These are phyloP conservation scores for Teunomyces cretensis DNA, from an alignment of 805 yeast species.

Conservation along the genomic window DNA sequence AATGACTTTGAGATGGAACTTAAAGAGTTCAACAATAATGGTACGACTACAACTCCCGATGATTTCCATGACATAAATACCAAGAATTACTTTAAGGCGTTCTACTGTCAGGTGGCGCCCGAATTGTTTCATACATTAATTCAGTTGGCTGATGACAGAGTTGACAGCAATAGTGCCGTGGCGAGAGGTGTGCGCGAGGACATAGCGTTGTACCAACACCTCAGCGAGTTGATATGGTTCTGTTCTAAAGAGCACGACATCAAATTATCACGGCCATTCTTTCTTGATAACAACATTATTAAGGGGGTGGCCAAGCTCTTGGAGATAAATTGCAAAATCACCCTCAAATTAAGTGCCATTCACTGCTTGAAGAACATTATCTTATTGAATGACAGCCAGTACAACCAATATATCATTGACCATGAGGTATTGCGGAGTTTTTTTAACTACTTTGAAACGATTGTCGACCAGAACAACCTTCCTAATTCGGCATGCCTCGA, in stretches of 20 bases:
- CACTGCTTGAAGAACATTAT: slow-evolving; percentile 67
- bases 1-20: slow-evolving; percentile 7
- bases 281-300: slow-evolving; percentile 59
- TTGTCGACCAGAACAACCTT: slow-evolving; percentile 55
- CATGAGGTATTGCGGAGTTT: slow-evolving; percentile 51
- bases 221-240: slow-evolving; percentile 71
- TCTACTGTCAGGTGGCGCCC: slow-evolving; percentile 65
- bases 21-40: background rate
- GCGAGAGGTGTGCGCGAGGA: slow-evolving; percentile 21
- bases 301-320: slow-evolving; percentile 55
- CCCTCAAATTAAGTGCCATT: slow-evolving; percentile 64
- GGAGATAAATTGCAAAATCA: slow-evolving; percentile 40
- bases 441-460: slow-evolving; percentile 48
- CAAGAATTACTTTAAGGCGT: slow-evolving; percentile 51
- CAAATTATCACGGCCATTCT: slow-evolving; percentile 56
- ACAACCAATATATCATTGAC: slow-evolving; percentile 55
- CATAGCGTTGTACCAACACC: slow-evolving; percentile 48
- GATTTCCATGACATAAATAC: slow-evolving; percentile 36
- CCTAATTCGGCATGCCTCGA: slow-evolving; percentile 76
- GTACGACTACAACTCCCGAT: slow-evolving; percentile 10
- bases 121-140: slow-evolving; percentile 51
- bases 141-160: slow-evolving; percentile 18
- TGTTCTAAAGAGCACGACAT: slow-evolving; percentile 66
- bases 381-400: slow-evolving; percentile 59
- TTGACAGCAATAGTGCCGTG: slow-evolving; percentile 5